Base-by-base conservation (phyloP, 2,329 filamentous ascomycete genomes). In the Grosmannia serpens region DNA sequence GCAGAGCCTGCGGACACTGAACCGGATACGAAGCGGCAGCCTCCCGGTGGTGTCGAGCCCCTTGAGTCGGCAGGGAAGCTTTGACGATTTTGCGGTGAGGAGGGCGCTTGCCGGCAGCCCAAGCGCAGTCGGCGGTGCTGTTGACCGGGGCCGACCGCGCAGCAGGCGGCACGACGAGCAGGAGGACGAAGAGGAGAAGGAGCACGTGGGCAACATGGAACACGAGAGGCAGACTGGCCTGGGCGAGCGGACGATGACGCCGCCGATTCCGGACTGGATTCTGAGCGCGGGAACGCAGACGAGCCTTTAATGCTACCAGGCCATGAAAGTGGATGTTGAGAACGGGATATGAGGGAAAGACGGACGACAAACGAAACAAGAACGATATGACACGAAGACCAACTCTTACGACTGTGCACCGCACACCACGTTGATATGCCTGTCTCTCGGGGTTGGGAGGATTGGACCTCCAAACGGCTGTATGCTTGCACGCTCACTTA, bases 181-280 rank as follows among this genome's bases (percentile, higher is more conserved):
- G 29, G 66, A 61, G 15, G 64, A 65, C 3, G 65, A 67, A 29
- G 64, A 63, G 3, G 67, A 67, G 44, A 63, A 61, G 1, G 63
- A 62, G 29, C 56, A 55, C 58, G 66, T 61, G n/a, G 59, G 58
- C 53, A 57, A 38, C 2, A 26, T 10, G 7, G 20, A 7, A 27
- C 20, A 22, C 13, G 11, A 20, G 47, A 29, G 15, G 24, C 26
- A 5, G 24, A 1, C 11, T 17, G 4, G 49, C 61, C 55, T 66
- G 55, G 64, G 68, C 9, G 77, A 78, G 64, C 71, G 76, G 53
- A 75, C 74, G 46, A 74, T 84, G 71, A 83, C 80, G 11, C 80
- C 82, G 13, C 81, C 81, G 1, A 82, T 85, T 47, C 82, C 82
- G 0, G 80, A 83, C 8, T 85, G 81, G 76, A 77, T 84, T 41